Percentiles rank a stretch among this genome's conserved stretches.
These are phyloP conservation scores for Stephania japonica DNA, from an alignment of 164 flowering plant genomes.

Conservation along the genomic window DNA sequence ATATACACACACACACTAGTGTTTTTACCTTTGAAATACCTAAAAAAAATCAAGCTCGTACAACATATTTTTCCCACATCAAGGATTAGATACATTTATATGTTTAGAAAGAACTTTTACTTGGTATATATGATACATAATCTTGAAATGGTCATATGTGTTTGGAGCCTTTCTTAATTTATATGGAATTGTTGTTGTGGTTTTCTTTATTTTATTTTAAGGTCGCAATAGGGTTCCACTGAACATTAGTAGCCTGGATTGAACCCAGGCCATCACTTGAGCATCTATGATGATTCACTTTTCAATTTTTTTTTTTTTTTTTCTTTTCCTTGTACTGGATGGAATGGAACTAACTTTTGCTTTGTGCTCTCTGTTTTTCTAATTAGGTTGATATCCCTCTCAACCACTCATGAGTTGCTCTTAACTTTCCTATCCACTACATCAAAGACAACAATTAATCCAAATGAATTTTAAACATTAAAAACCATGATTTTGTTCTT, in stretches of 20 bases:
- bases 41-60: too few species aligned
- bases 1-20: too few species aligned
- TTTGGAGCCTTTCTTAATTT: too few species aligned
- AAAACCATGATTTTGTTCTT: not conserved
- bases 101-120: not conserved
- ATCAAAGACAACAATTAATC: not conserved
- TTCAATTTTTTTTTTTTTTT: constrained; percentile 1
- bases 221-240: not conserved
- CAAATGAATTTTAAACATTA: not conserved
- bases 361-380: not conserved
- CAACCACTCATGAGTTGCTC: constrained; percentile 5
- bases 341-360: not conserved
- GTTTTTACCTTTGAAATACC: too few species aligned
- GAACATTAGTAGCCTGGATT: not conserved
- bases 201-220: not conserved
- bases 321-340: not conserved
- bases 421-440: constrained; percentile 7
- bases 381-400: constrained; percentile 7
- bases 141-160: not conserved
- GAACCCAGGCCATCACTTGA: not conserved
- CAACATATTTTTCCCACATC: not conserved
- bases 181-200: too few species aligned
- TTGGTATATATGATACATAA: not conserved
- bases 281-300: not conserved
- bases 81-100: not conserved